Conservation (phyloP, 1,284 basidiomycete genomes). For the Rhizopogon parksii region DNA sequence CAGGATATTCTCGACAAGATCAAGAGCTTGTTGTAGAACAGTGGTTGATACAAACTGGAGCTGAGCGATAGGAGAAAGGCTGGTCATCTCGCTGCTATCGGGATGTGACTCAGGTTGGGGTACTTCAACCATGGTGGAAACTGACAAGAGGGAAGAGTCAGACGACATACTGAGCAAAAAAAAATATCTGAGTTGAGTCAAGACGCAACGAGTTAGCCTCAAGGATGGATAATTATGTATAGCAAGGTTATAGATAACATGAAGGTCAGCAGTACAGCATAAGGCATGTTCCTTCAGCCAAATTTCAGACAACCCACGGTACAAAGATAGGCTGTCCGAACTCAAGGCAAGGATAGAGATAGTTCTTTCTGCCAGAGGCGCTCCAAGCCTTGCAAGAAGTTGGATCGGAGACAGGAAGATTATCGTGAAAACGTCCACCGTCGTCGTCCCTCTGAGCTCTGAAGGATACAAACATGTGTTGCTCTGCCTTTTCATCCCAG, state of each 20-base stretch:
- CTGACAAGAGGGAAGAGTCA: slow-evolving; percentile 7
- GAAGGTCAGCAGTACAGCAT: not conserved
- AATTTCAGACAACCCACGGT: slow-evolving; percentile 69
- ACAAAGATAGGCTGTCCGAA: slow-evolving; percentile 50
- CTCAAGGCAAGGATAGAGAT: slow-evolving; percentile 62
- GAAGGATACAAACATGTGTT: slow-evolving; percentile 11
- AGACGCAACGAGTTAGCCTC: slow-evolving; percentile 16
- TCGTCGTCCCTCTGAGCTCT: slow-evolving; percentile 66
- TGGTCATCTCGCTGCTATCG: slow-evolving; percentile 9
- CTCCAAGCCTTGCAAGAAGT: slow-evolving; percentile 31
- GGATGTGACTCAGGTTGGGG: slow-evolving; percentile 7
- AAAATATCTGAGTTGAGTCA: slow-evolving; percentile 11
- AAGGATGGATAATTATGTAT: slow-evolving; percentile 11
- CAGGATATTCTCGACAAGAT: slow-evolving; percentile 59
- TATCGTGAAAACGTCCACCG: slow-evolving; percentile 39
- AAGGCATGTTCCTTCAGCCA: slow-evolving; percentile 55
- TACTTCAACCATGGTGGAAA: slow-evolving; percentile 19
- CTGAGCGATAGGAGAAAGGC: slow-evolving; percentile 34
- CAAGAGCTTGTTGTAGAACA: slow-evolving; percentile 63
- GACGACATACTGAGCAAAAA: no score
- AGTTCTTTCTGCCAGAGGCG: slow-evolving; percentile 55
- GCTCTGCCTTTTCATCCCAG: slow-evolving; percentile 4
- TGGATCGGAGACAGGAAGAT: slow-evolving; percentile 71
- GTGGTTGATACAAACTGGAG: slow-evolving; percentile 59
- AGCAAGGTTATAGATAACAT: slow-evolving; percentile 4